Conservation (phyloP, 2,329 filamentous ascomycete genomes). For the Colletotrichum sp. region DNA sequence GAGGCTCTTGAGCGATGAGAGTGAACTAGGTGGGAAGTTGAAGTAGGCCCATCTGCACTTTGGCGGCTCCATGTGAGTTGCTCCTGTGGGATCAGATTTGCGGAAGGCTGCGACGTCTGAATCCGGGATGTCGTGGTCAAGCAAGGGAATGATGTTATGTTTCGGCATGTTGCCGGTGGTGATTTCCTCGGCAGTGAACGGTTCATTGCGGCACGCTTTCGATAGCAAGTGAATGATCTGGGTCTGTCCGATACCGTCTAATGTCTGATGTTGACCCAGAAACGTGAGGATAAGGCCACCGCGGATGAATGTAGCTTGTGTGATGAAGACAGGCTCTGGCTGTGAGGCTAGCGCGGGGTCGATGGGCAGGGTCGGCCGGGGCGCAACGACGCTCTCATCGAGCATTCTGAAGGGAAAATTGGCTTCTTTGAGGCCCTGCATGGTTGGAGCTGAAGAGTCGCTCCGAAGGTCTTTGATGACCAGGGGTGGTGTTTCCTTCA, state of each 20-base stretch:
- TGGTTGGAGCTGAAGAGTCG: conserved; percentile 37
- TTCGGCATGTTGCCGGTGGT: conserved; percentile 45
- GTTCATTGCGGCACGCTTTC: conserved; percentile 51
- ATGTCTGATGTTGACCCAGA: conserved; percentile 50
- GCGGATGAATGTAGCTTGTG: conserved; percentile 28
- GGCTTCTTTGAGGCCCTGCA: conserved; percentile 39
- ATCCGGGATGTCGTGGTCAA: conserved; percentile 39
- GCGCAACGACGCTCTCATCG: conserved; percentile 45
- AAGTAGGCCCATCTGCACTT: conserved; percentile 46
- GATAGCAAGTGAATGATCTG: conserved; percentile 51
- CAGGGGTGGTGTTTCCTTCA: conserved; percentile 35
- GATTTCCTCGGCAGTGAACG: conserved; percentile 50
- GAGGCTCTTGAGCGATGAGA: conserved; percentile 44
- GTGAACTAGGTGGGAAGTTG: conserved; percentile 40
- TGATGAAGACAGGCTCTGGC: conserved; percentile 3
- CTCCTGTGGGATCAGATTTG: neutral
- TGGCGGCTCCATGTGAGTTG: neutral
- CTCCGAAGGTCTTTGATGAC: conserved; percentile 47
- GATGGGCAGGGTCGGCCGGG: conserved; percentile 9
- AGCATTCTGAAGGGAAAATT: conserved; percentile 54
- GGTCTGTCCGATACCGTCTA: conserved; percentile 57
- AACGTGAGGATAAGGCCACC: conserved; percentile 57
- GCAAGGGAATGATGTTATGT: conserved; percentile 39
- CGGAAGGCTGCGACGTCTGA: conserved; percentile 32
- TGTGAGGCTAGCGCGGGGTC: neutral